Conservation (phyloP, 352 stramenopile species). For the Hyaloperonospora arabidopsidis region DNA sequence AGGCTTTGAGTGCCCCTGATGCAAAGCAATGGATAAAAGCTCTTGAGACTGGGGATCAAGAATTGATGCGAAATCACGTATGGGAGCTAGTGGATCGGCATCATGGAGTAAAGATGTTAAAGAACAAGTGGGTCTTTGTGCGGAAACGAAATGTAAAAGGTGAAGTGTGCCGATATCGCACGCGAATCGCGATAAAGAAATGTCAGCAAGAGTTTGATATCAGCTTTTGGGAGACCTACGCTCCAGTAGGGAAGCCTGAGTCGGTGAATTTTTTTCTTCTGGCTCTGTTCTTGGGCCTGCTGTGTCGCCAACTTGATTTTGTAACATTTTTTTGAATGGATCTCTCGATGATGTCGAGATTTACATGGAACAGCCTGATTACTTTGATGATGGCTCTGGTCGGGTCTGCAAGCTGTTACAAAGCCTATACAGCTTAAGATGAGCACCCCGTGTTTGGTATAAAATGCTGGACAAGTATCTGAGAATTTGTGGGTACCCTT, state of each 20-base stretch:
- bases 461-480: not conserved
- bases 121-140: too few species aligned
- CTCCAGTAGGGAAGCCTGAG: not conserved
- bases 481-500: not conserved
- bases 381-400: conserved; percentile 5
- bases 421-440: conserved; percentile 6
- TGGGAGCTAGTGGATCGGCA: too few species aligned
- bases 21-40: too few species aligned
- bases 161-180: not conserved
- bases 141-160: not conserved
- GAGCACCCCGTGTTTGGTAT: conserved; percentile 6
- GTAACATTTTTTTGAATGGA: conserved; percentile 5
- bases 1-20: too few species aligned
- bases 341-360: conserved; percentile 1
- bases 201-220: conserved; percentile 3
- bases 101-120: too few species aligned
- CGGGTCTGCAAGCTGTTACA: conserved; percentile 1
- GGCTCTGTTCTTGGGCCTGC: not conserved
- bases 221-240: conserved; percentile 8
- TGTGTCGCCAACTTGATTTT: conserved; percentile 5
- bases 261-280: not conserved
- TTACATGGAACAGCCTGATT: conserved; percentile 6
- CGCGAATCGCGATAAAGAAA: conserved; percentile 3
- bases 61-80: too few species aligned
- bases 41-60: too few species aligned